Base-by-base conservation (phyloP, 2,329 filamentous ascomycete species). In the Westerdykella sp. region DNA sequence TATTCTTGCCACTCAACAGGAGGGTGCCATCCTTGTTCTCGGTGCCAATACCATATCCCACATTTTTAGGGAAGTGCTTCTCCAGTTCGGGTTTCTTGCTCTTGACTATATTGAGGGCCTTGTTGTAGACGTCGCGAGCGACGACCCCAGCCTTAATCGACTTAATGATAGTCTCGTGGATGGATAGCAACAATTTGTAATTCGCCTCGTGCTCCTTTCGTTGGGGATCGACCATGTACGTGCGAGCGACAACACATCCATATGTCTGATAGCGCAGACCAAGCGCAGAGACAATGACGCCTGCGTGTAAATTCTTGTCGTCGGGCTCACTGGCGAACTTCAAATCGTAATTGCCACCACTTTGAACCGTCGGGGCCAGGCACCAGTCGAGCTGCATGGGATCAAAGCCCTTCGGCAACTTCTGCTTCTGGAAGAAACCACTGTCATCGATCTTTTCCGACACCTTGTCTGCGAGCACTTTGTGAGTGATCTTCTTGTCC, bases 401-500 rank as follows among this genome's bases (percentile, higher is more conserved):
- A 63, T 97, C 93, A 55, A 98, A 91, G 57, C 94, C 89, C 13
- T 80, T 76, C 1, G 91, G 87, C 41, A 96, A 76, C 68, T 91
- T 95, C 46, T 70, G 84, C 78, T 64, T 85, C 62, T 89, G 86
- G 80, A 95, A 98, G 65, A 95, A 98, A 59, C 94, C 95, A 40
- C 80, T 75, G 56, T 98, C 89, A 57, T 97, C 91, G 44, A 98
- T 83, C 71, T 96, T 96, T 59, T 82, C 80, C 54, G 91, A 83
- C 25, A 98, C 85, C 68, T 90, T 93, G 58, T 87, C 82, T n/a
- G 87, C 83, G 6, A 98, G 77, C 2, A 78, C 77, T 52, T 84
- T 87, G 69, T 98, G 93, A 50, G 89, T 93, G 63, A 97, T 88
- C 65, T 95, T 95, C 75, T 95, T 96, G 68, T 97, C 94, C 54